Percentiles rank a stretch among this genome's conserved stretches.
Conservation (phyloP, 2,329 filamentous ascomycete genomes). For the Aspergillus caelatus region DNA sequence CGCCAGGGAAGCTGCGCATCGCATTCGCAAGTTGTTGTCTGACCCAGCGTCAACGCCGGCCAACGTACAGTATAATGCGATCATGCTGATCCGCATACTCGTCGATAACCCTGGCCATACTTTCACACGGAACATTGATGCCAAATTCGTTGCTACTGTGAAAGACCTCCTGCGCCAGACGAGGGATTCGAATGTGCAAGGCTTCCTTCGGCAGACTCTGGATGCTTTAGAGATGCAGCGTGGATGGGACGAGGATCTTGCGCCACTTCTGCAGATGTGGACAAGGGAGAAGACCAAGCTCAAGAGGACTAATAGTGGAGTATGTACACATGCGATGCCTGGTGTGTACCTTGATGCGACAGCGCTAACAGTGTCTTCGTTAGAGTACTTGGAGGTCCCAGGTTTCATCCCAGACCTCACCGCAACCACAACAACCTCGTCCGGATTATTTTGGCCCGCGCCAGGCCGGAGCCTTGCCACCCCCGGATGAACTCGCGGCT, state of each 20-base stretch:
- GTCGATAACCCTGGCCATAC: conserved; percentile 86
- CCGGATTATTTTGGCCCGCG: conserved; percentile 36
- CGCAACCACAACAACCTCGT: conserved; percentile 32
- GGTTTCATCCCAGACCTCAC: conserved; percentile 8
- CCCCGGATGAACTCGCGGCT: conserved; percentile 74
- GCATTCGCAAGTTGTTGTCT: conserved; percentile 80
- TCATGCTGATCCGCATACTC: conserved; percentile 93
- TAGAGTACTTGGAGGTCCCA: conserved; percentile 11
- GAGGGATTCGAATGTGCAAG: conserved; percentile 75
- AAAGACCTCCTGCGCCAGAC: conserved; percentile 74
- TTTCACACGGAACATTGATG: conserved; percentile 89
- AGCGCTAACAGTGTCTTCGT: conserved; percentile 8
- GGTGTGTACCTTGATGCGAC: background rate
- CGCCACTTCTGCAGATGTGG: conserved; percentile 81
- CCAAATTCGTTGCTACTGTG: conserved; percentile 75
- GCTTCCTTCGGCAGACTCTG: conserved; percentile 85
- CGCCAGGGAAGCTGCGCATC: conserved; percentile 75
- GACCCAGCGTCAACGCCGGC: conserved; percentile 62
- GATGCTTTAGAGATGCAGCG: conserved; percentile 75
- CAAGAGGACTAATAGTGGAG: conserved; percentile 39
- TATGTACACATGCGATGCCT: background rate
- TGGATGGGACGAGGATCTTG: conserved; percentile 72
- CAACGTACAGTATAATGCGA: conserved; percentile 87
- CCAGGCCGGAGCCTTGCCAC: conserved; percentile 58
- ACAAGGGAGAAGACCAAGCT: conserved; percentile 76